phyloP scores from a whole-genome alignment of 2,329 filamentous ascomycete genomes.

The Lecanicillium sp. region DNA sequence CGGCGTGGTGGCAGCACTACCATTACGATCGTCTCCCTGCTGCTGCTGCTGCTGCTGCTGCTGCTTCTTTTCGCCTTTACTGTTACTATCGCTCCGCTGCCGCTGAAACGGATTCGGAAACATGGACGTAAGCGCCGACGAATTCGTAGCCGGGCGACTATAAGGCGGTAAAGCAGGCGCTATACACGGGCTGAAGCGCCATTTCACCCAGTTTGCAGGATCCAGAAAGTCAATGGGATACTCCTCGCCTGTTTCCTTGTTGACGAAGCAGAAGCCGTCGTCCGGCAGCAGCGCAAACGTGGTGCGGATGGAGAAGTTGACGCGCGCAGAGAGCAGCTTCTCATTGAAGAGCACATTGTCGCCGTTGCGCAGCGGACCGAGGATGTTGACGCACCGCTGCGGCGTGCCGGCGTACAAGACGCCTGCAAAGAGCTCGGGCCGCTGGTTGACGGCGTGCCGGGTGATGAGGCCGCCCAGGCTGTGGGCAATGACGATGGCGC shows the following conservation, averaged over 20 bases:
- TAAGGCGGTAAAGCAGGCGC: slow-evolving; percentile 54
- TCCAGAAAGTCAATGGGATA: slow-evolving; percentile 83
- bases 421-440: slow-evolving; percentile 77
- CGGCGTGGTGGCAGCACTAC: slow-evolving; percentile 6
- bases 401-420: slow-evolving; percentile 81
- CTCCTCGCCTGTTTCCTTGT: slow-evolving; percentile 70
- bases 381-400: slow-evolving; percentile 80
- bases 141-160: slow-evolving; percentile 28
- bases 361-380: slow-evolving; percentile 84
- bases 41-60: neutral
- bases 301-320: slow-evolving; percentile 86
- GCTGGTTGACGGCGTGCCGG: slow-evolving; percentile 76
- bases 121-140: slow-evolving; percentile 40
- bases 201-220: slow-evolving; percentile 68
- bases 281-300: slow-evolving; percentile 80
- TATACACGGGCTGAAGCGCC: slow-evolving; percentile 71
- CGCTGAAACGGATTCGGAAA: slow-evolving; percentile 34
- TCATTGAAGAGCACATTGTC: slow-evolving; percentile 86
- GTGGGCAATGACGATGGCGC: slow-evolving; percentile 77
- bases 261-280: slow-evolving; percentile 79
- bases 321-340: slow-evolving; percentile 81
- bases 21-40: too few relatives aligned
- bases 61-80: slow-evolving; percentile 36
- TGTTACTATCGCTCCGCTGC: slow-evolving; percentile 33
- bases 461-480: slow-evolving; percentile 83